These are phyloP conservation scores for Russula sp. DNA, from an alignment of 768 basidiomycete species.

Conservation along the genomic window DNA sequence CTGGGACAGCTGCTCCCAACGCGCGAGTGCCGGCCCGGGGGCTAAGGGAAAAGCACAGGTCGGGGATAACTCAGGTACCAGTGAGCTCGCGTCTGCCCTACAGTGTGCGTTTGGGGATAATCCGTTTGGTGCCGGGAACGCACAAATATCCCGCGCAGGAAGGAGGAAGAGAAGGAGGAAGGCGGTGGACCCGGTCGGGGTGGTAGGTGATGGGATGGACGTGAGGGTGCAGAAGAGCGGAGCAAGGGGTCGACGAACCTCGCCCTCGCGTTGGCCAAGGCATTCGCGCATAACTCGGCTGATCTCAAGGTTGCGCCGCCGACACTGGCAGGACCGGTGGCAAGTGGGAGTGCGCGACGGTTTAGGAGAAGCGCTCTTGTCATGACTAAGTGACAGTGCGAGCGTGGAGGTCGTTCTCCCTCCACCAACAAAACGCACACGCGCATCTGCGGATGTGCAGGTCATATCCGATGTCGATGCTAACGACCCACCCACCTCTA, in stretches of 20 bases:
- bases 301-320: not conserved
- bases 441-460: not conserved
- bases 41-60: not conserved
- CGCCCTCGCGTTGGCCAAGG: not conserved
- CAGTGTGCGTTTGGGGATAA: slow-evolving; percentile 10
- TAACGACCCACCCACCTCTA: not conserved
- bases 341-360: not conserved
- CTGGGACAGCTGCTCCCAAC: not conserved
- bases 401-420: not conserved
- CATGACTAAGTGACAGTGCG: not conserved
- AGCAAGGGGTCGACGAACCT: not conserved
- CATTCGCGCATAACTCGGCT: slow-evolving; percentile 9
- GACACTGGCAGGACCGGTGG: not conserved
- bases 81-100: not conserved
- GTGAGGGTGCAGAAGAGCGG: not conserved
- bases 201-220: not conserved
- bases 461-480: not conserved
- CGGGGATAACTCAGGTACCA: not conserved
- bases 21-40: not conserved
- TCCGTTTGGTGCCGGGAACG: not conserved
- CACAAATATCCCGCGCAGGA: not conserved
- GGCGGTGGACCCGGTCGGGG: not conserved
- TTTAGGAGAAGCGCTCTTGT: not conserved
- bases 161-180: not conserved
- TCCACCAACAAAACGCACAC: not conserved